Percentiles rank a stretch among this genome's conserved stretches.
Conservation (phyloP, 805 yeast genomes). For the Candida loeiensis region DNA sequence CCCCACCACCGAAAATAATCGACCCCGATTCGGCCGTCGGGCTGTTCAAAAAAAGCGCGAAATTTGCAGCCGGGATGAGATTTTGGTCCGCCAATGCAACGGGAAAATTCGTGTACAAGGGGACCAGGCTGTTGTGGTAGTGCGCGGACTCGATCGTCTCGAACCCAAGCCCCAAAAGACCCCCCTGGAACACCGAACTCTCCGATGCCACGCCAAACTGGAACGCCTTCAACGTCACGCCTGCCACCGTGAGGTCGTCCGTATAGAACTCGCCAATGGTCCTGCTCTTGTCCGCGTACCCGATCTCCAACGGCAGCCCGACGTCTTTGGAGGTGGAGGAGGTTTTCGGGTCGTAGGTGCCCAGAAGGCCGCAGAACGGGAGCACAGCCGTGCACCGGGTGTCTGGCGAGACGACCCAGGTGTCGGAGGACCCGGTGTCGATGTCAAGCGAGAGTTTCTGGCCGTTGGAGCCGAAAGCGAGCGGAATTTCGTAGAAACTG, state of each 20-base stretch:
- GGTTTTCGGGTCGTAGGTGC: not conserved
- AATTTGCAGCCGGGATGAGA: constrained; percentile 17
- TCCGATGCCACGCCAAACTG: constrained; percentile 5
- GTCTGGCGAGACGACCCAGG: constrained; percentile 8
- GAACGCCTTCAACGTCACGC: constrained; percentile 6
- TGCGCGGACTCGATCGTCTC: not conserved
- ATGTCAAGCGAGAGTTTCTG: constrained; percentile 8
- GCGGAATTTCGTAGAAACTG: not conserved
- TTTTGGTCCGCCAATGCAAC: constrained; percentile 25
- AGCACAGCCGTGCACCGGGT: not conserved
- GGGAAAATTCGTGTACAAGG: constrained; percentile 17
- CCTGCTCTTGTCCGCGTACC: constrained; percentile 5
- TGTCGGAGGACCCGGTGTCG: constrained; percentile 14
- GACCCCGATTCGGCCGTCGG: constrained; percentile 8
- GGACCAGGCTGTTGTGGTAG: not conserved
- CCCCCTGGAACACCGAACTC: constrained; percentile 27
- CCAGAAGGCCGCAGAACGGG: not conserved
- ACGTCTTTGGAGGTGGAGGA: not conserved
- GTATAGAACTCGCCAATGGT: constrained; percentile 1
- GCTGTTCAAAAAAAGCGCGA: constrained; percentile 12
- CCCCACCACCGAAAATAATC: constrained; percentile 16
- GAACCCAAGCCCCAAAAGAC: constrained; percentile 11
- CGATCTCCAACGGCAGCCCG: not conserved
- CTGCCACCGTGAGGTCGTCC: constrained; percentile 6
- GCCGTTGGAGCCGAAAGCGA: constrained; percentile 6